A percentile compares a stretch with the other conserved stretches of the same genome.
These are phyloP conservation scores for Aureobasidium lini DNA, from an alignment of 2,329 filamentous ascomycete genomes.

Conservation along the genomic window DNA sequence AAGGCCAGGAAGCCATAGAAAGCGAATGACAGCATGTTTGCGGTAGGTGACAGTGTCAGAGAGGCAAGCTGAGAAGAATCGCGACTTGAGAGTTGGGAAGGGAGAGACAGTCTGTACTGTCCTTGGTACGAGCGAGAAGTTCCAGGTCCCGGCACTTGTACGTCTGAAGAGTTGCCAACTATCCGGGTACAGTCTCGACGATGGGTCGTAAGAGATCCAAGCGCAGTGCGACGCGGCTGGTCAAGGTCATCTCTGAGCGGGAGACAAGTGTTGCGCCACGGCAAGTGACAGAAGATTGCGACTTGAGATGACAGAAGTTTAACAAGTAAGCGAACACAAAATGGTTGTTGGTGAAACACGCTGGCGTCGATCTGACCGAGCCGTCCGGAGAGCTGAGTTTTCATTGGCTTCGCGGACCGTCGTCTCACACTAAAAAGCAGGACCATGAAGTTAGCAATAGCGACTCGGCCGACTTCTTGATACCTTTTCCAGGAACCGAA, in stretches of 20 bases:
- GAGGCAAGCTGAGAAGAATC: neutral
- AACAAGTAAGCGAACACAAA: neutral
- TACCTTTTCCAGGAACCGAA: conserved; percentile 2
- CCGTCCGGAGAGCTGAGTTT: neutral
- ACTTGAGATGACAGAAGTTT: neutral
- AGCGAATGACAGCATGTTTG: conserved; percentile 1
- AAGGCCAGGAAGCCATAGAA: conserved; percentile 8
- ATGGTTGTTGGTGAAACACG: too few species aligned
- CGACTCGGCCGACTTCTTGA: conserved; percentile 7
- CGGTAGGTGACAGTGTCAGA: neutral
- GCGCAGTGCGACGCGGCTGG: neutral
- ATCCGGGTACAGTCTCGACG: neutral
- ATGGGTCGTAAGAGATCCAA: neutral
- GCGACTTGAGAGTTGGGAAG: neutral
- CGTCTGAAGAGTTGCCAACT: neutral
- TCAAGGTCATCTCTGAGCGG: neutral
- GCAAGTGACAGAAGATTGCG: neutral
- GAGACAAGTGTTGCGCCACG: conserved; percentile 10
- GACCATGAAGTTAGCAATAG: neutral
- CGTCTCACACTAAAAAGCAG: conserved; percentile 10
- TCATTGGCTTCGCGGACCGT: neutral
- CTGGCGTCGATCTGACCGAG: neutral
- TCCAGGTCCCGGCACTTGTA: neutral
- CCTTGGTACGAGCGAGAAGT: neutral
- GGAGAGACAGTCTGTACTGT: neutral